Evolutionary conservation across 2,329 filamentous ascomycete genomes (phyloP), one percentile per base, ranked within the genome.

Genomic region (Coniochaeta pulveracea): DNA sequence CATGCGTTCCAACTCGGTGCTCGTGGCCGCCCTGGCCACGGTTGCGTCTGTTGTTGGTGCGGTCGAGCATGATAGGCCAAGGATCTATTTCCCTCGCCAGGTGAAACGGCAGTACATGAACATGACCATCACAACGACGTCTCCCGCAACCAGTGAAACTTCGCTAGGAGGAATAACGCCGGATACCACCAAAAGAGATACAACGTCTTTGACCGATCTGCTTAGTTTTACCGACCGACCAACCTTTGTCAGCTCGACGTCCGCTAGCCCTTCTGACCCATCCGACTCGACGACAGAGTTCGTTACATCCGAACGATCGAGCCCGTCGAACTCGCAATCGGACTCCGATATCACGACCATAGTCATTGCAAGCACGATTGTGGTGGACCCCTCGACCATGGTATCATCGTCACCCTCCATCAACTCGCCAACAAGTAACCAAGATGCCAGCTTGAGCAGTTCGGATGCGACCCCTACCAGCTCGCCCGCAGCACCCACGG

Each of bases 41-140:
- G 59, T 64, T 38, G 57, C 64, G 21, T 57, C 63, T 4, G 47
- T 58, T n/a, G 59, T 22, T 4, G 22, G 56, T 36, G 54, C 54
- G 42, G 65, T 63, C 15, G 57, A 64, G 35, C 38, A 37, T 44
- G 50, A 23, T 53, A 63, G 57, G 40, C 69, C 69, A 12, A 64
- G 60, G 47, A 69, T 72, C 46, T 76, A 74, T 49, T 75, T 68
- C 40, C 72, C 72, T 10, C 60, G 65, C 36, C 60, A 72, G 26
- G 57, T 76, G 45, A 74, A 66, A 54, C 62, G 69, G 35, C 57
- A 66, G 37, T 57, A 63, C 34, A 44, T 46, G 39, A 69, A 69
- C 45, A 50, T 48, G 10, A 64, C 62, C n/a, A 47, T 50, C 39
- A 57, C 57, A 25, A 48, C 48, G 33, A 35, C 44, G 18, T 44